phyloP scores from a whole-genome alignment of 495 filamentous ascomycete genomes.

The Penicillium paradoxum region DNA sequence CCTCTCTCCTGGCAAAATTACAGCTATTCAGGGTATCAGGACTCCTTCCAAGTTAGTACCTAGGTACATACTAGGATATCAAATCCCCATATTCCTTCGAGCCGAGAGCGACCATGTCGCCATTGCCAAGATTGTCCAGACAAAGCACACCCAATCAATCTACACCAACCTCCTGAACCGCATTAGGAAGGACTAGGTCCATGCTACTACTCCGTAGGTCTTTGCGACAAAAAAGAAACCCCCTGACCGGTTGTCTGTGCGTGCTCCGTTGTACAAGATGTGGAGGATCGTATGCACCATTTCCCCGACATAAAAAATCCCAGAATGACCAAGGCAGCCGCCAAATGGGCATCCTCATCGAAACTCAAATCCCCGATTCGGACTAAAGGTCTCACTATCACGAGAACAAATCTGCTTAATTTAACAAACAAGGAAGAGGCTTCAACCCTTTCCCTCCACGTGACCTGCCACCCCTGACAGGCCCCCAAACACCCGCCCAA shows the following conservation, averaged over 20 bases:
- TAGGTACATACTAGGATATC: too few relatives aligned
- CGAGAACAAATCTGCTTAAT: too few relatives aligned
- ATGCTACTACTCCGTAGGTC: not conserved
- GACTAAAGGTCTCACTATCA: not conserved
- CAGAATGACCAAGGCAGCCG: too few relatives aligned
- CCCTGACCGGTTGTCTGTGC: not conserved
- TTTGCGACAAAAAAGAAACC: not conserved
- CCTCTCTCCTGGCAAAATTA: too few relatives aligned
- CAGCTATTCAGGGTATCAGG: not conserved
- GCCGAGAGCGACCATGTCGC: too few relatives aligned
- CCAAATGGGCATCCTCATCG: too few relatives aligned
- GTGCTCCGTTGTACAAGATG: not conserved
- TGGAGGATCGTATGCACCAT: too few relatives aligned
- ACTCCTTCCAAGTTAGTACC: conserved; percentile 3
- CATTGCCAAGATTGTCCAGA: not conserved
- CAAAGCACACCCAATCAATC: not conserved
- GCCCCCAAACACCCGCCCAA: not conserved
- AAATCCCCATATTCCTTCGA: not conserved
- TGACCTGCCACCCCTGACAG: not conserved
- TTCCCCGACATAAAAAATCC: not conserved
- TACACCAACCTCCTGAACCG: not conserved
- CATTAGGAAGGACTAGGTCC: not conserved
- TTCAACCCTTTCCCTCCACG: not conserved
- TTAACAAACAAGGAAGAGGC: not conserved
- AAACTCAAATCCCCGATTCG: not conserved